phyloP scores from a whole-genome alignment of 2,329 filamentous ascomycete genomes.

The Monosporascus sp. region DNA sequence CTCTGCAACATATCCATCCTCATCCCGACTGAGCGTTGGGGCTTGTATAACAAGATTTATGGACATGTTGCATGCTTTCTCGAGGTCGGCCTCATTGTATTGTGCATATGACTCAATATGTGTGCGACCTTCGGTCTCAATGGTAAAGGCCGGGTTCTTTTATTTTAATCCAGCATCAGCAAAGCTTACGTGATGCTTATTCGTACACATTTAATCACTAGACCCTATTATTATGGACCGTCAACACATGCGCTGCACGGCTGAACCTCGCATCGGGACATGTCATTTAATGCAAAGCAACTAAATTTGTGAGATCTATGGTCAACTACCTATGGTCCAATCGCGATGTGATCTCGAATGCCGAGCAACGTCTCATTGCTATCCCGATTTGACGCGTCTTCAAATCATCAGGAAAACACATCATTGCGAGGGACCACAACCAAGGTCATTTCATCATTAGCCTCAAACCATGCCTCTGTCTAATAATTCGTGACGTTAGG shows the following conservation, averaged over 20 bases:
- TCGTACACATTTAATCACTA: too few relatives aligned
- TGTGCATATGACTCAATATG: too few relatives aligned
- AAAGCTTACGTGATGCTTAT: too few relatives aligned
- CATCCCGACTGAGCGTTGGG: too few relatives aligned
- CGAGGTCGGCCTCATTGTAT: too few relatives aligned
- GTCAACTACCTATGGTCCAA: constrained; percentile 1
- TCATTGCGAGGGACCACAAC: background rate
- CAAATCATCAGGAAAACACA: background rate
- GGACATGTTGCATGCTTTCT: too few relatives aligned
- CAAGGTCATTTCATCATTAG: background rate
- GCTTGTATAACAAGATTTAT: too few relatives aligned
- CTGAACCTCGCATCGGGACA: background rate
- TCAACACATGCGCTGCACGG: background rate
- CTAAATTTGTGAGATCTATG: constrained; percentile 27
- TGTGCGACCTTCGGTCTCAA: too few relatives aligned
- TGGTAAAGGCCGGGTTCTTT: too few relatives aligned
- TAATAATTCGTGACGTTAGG: background rate
- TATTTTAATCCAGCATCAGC: too few relatives aligned
- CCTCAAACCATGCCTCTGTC: background rate
- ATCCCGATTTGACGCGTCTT: background rate
- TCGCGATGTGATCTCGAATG: background rate
- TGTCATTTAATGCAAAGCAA: background rate
- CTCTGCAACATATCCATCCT: too few relatives aligned
- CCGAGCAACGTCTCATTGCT: background rate
- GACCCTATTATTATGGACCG: background rate